A percentile compares a stretch with the other conserved stretches of the same genome.
Conservation (phyloP, 441 rosid genomes). For the Gossypium davidsonii region DNA sequence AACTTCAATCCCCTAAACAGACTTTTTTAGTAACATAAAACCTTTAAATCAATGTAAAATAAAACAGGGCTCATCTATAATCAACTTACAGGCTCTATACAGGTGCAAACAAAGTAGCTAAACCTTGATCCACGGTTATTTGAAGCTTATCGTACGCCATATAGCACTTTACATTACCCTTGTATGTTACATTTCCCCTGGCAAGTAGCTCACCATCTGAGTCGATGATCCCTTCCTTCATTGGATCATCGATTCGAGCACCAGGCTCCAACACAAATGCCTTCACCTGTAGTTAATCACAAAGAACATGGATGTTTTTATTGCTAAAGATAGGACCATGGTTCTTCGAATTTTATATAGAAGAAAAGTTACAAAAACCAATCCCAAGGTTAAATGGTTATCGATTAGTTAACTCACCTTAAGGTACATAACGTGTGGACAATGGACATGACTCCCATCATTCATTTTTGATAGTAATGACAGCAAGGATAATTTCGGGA, state of each 20-base stretch:
- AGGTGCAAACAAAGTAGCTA: slow-evolving; percentile 76
- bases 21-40: neutral
- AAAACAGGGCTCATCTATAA: neutral
- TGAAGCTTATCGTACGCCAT: slow-evolving; percentile 63
- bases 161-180: slow-evolving; percentile 36
- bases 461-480: slow-evolving; percentile 46
- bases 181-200: slow-evolving; percentile 55
- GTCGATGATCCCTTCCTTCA: slow-evolving; percentile 77
- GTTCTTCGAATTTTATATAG: neutral
- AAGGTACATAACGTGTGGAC: slow-evolving; percentile 54
- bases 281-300: slow-evolving; percentile 54
- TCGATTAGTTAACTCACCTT: slow-evolving; percentile 43
- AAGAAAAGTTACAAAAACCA: neutral
- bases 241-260: slow-evolving; percentile 36
- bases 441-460: slow-evolving; percentile 62
- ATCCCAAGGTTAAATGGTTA: neutral
- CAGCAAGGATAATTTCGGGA: slow-evolving; percentile 59
- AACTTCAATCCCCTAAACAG: neutral
- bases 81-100: slow-evolving; percentile 12
- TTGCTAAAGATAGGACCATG: neutral
- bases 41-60: neutral
- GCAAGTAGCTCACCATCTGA: slow-evolving; percentile 86
- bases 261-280: slow-evolving; percentile 78
- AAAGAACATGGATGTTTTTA: neutral
- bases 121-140: slow-evolving; percentile 71